Base-by-base conservation (phyloP, 2,329 filamentous ascomycete species). In the Sporothrix protearum region DNA sequence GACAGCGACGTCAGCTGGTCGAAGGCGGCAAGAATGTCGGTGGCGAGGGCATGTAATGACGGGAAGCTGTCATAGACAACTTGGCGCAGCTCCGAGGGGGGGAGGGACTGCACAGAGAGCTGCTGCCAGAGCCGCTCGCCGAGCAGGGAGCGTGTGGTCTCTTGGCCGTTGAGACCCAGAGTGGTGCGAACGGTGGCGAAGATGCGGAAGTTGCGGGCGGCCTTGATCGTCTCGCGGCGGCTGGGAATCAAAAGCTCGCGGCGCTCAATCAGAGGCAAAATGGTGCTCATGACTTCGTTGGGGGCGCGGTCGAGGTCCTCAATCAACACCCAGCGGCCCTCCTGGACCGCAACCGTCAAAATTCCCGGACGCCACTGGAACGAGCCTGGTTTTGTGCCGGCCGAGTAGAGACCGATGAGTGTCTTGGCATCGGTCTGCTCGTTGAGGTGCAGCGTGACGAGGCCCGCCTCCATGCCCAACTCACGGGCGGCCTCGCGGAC, bases 351-450 rank as follows among this genome's bases (percentile, higher is more conserved):
- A 39, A 93, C 97, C 0, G 96, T 97, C 76, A 99, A 83, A 25
- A 98, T 92, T 81, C 96, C 96, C 2, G 96, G 89, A 73, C 92
- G 89, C 96, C 96, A 99, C 68, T 88, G 88, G 79, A 99, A 99
- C 10, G 92, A 94, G 1, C 94, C 94, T 0, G 94, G 94, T 73
- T 91, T 92, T 19, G 91, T 88, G 72, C 94, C 94, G 28, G 94
- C 96, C 0, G 95, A 92, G 81, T 99, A 98, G 79, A 98, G 89
- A 3, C 96, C 96, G 74, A 99, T 89, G 53, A 99, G 88, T 83
- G 97, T 92, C 80, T 99, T 99, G 0, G 95, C 94, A 81, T 99
- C 96, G 2, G 94, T 98, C 80, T 99, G 96, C 80, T 98, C 96
- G 78, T 99, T 99, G 45, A 99, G 84, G 80, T 99, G 95, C 39